These are phyloP conservation scores for Polyporus arcularius DNA, from an alignment of 768 basidiomycete species.

Conservation along the genomic window DNA sequence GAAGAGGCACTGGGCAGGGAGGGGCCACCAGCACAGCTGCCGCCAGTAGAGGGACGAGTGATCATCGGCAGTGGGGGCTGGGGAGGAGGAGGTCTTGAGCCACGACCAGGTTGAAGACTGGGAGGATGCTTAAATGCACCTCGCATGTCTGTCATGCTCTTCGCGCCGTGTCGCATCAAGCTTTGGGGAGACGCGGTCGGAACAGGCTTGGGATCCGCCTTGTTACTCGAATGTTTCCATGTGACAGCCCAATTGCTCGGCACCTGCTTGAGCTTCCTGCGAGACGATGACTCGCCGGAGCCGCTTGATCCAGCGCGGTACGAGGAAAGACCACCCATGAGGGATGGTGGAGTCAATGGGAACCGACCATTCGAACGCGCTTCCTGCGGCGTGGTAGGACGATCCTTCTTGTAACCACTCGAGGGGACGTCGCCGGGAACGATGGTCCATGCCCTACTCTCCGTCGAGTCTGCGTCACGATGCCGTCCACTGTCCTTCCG, in stretches of 20 bases:
- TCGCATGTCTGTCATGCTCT: constrained; percentile 61
- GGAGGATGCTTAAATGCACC: constrained; percentile 35
- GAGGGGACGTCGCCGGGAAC: constrained; percentile 23
- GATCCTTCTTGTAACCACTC: constrained; percentile 25
- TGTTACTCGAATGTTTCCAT: constrained; percentile 50
- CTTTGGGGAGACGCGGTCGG: constrained; percentile 35
- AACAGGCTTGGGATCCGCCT: constrained; percentile 38
- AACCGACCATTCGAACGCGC: constrained; percentile 19
- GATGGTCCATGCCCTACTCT: constrained; percentile 17
- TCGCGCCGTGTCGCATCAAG: constrained; percentile 39
- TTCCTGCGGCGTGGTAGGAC: constrained; percentile 26
- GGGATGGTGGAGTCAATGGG: constrained; percentile 23
- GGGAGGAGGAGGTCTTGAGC: background rate
- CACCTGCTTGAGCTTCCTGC: constrained; percentile 39
- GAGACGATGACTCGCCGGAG: constrained; percentile 21
- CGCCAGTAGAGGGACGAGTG: constrained; percentile 20
- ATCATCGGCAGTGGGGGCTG: constrained; percentile 35
- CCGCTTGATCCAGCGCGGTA: constrained; percentile 18
- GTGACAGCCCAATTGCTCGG: constrained; percentile 48
- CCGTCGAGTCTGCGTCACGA: constrained; percentile 5
- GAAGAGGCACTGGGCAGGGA: constrained; percentile 9
- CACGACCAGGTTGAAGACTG: constrained; percentile 36
- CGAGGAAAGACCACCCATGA: constrained; percentile 13
- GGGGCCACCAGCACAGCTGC: constrained; percentile 8
- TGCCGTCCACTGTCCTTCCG: constrained; percentile 1